Conservation (phyloP, 2,329 filamentous ascomycete species). For the Talaromyces islandicus region DNA sequence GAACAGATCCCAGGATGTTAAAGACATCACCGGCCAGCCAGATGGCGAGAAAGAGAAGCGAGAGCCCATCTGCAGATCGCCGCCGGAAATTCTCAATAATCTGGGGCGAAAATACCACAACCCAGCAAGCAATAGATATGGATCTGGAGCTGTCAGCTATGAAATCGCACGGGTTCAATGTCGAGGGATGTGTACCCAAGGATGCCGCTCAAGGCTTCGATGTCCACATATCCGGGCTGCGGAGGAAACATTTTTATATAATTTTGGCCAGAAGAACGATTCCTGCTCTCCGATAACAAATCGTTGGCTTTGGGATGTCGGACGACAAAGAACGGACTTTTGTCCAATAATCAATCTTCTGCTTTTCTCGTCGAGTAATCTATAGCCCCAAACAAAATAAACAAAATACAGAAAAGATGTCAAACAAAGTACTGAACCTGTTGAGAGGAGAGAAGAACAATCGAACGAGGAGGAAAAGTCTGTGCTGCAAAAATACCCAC, state of each 20-base stretch:
- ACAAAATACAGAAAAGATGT: not conserved
- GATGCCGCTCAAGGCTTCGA: slow-evolving; percentile 88
- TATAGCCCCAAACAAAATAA: not conserved
- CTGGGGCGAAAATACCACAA: slow-evolving; percentile 94
- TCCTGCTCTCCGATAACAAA: not conserved
- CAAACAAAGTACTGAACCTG: not conserved
- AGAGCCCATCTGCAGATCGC: slow-evolving; percentile 78
- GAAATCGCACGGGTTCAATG: slow-evolving; percentile 7
- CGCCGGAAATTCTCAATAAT: slow-evolving; percentile 92
- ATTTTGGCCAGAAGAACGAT: not conserved
- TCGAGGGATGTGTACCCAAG: slow-evolving; percentile 56
- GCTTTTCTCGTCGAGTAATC: not conserved
- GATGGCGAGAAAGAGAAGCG: slow-evolving; percentile 83
- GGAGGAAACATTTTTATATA: slow-evolving; percentile 31
- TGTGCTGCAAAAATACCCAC: not conserved
- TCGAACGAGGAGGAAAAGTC: slow-evolving; percentile 1
- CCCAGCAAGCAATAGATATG: slow-evolving; percentile 95
- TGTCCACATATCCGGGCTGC: slow-evolving; percentile 59
- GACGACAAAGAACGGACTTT: not conserved
- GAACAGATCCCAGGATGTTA: slow-evolving; percentile 86
- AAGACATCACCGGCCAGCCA: slow-evolving; percentile 95
- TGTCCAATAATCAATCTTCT: not conserved
- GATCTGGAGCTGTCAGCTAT: slow-evolving; percentile 50
- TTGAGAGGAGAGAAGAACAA: not conserved
- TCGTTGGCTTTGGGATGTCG: not conserved